Percentiles rank a stretch among this genome's conserved stretches.
Evolutionary conservation across 2,329 filamentous ascomycete genomes (phyloP).

Genomic region (Alternaria brassicicola): DNA sequence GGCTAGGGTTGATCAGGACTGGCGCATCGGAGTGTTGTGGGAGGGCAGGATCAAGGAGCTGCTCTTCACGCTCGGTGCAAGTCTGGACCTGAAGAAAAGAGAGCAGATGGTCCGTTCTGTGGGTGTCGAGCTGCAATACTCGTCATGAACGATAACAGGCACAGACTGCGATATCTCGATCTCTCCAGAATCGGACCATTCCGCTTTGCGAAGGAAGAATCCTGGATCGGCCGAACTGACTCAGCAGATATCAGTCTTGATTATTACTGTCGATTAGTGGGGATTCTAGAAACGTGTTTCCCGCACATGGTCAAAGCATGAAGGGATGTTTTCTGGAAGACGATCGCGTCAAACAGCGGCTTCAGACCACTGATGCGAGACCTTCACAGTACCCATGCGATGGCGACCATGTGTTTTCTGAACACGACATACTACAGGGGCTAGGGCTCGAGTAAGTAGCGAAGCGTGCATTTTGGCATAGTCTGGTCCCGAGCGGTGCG

Average conservation of each 20-base stretch:
- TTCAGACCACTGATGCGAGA: conserved; percentile 6
- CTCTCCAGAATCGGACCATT: conserved; percentile 9
- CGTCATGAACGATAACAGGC: conserved; percentile 62
- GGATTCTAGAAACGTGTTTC: conserved; percentile 26
- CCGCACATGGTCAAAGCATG: conserved; percentile 14
- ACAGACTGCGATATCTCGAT: conserved; percentile 11
- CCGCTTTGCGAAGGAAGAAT: conserved; percentile 14
- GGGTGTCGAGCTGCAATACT: conserved; percentile 82
- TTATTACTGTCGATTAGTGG: conserved; percentile 13
- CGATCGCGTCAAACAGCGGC: conserved; percentile 24
- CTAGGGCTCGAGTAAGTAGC: conserved; percentile 22
- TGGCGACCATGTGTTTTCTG: conserved; percentile 23
- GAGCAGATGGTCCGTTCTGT: conserved; percentile 79
- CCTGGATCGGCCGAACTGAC: conserved; percentile 4
- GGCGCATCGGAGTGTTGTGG: conserved; percentile 86
- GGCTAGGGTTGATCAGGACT: conserved; percentile 84
- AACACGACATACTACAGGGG: conserved; percentile 23
- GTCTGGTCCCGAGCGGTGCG: conserved; percentile 30
- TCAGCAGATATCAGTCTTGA: conserved; percentile 1
- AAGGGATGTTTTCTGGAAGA: conserved; percentile 25
- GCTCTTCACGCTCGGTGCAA: conserved; percentile 87
- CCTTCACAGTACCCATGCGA: conserved; percentile 14
- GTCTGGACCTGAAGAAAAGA: conserved; percentile 76
- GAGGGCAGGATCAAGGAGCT: conserved; percentile 91
- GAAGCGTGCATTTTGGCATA: conserved; percentile 24